Evolutionary conservation across 352 stramenopile genomes (phyloP).

Genomic region (Pythium aristosporum): DNA sequence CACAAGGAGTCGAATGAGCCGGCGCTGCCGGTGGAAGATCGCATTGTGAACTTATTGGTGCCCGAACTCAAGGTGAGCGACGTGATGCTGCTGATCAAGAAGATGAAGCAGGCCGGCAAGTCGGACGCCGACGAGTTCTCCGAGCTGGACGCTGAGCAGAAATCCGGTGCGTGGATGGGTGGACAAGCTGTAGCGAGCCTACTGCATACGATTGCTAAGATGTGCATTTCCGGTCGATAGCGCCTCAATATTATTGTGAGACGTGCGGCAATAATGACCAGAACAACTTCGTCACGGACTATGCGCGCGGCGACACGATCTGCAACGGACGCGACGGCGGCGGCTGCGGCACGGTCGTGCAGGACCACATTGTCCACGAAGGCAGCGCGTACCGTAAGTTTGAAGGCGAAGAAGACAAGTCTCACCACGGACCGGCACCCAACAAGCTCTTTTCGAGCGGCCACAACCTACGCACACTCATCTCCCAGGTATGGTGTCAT

Average conservation of each 20-base stretch:
- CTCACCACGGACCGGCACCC: constrained; percentile 93
- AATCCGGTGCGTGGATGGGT: constrained; percentile 49
- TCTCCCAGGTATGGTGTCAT: constrained; percentile 71
- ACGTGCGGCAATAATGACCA: constrained; percentile 88
- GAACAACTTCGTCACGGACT: constrained; percentile 91
- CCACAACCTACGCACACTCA: constrained; percentile 94
- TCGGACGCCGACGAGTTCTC: constrained; percentile 88
- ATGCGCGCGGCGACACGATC: constrained; percentile 85
- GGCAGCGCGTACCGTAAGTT: constrained; percentile 96
- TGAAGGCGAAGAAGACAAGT: constrained; percentile 96
- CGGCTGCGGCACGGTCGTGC: constrained; percentile 92
- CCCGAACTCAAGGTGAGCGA: constrained; percentile 85
- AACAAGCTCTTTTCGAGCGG: constrained; percentile 95
- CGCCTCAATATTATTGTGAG: constrained; percentile 80
- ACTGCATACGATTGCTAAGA: no score
- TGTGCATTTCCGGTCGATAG: constrained; percentile 23
- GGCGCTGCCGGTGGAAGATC: constrained; percentile 80
- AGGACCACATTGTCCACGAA: constrained; percentile 96
- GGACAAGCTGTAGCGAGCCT: not conserved
- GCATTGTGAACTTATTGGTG: constrained; percentile 85
- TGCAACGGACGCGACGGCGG: constrained; percentile 87
- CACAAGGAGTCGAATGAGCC: constrained; percentile 51
- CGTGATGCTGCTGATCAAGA: constrained; percentile 87
- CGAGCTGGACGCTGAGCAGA: constrained; percentile 81
- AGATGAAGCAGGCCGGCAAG: constrained; percentile 89